Evolutionary conservation across 1,139 yeast species (phyloP).

Genomic region (Zhuliangozyma parablackwelliae): DNA sequence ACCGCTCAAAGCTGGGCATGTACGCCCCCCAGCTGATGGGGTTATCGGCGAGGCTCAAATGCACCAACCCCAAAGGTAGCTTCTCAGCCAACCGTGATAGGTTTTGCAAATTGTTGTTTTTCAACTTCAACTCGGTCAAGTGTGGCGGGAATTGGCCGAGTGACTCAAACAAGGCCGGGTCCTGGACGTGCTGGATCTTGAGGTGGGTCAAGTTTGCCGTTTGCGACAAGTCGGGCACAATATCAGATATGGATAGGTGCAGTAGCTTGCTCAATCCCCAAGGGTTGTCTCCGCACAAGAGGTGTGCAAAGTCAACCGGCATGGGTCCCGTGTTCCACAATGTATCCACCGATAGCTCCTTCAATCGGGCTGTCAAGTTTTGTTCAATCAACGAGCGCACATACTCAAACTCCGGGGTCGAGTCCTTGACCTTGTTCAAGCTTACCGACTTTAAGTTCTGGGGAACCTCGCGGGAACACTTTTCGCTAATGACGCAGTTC

Average conservation of each 20-base stretch:
- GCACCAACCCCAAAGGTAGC: constrained; percentile 9
- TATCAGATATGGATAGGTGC: background rate
- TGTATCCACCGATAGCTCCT: constrained; percentile 2
- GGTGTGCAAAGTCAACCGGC: constrained; percentile 1
- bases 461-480: constrained; percentile 12
- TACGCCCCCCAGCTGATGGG: constrained; percentile 19
- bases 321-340: constrained; percentile 2
- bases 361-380: constrained; percentile 4
- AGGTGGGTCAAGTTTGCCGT: constrained; percentile 3
- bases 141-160: constrained; percentile 8
- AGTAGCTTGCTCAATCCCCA: constrained; percentile 1
- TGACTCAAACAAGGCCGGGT: constrained; percentile 1
- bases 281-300: constrained; percentile 1
- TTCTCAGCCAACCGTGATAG: constrained; percentile 2
- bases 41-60: constrained; percentile 18
- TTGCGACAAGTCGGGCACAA: background rate
- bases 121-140: constrained; percentile 12
- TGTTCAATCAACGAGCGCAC: constrained; percentile 9
- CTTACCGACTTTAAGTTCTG: constrained; percentile 7
- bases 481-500: constrained; percentile 12
- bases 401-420: constrained; percentile 9
- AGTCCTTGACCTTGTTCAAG: constrained; percentile 14
- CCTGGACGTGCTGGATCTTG: constrained; percentile 1
- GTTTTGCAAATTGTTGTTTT: constrained; percentile 13
- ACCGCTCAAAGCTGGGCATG: constrained; percentile 7